Base-by-base conservation (phyloP, 164 flowering plant species). In the Tinospora cordifolia region DNA sequence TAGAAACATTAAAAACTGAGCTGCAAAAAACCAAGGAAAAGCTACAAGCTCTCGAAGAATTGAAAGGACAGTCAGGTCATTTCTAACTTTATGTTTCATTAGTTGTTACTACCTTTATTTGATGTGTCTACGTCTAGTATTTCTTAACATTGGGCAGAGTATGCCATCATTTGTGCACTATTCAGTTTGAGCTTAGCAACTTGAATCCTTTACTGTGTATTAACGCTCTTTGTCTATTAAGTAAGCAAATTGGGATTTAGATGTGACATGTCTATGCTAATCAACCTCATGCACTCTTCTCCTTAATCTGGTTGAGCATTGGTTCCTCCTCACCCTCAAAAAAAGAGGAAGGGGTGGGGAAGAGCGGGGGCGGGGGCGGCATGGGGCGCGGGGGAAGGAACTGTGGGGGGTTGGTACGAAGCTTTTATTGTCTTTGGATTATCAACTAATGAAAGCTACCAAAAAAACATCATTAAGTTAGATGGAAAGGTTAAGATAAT, bases 11-110 rank as follows among this genome's bases (percentile, higher is more conserved):
- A 71, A 87, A 80, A 65, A 74, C 77, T 44, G 96, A 95, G 78
- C 78, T 95, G 75, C 93, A 88, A 79, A 89, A 87, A 84, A 82
- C 94, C 58, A 89, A 87, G 76, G 97, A 90, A 75, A 90, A 88
- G 73, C 74, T 95, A 66, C 88, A 87, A 76, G 96, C 97, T 75
- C 84, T 95, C 80, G 97, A 90, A 78, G 99, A 95, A 74, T 80
- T 95, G 73, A 90, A 87, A 70, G 86, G 87, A 72, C 93, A 94
- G 71, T 84, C 98, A 79, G 91, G 97, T 92, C n/a, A 30, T 49
- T 10, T 11, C 46, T 69, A 22, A 36, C 30, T 54, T 54, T n/a
- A 44, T 54, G 7, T 24, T 0, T 8, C 34, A 25, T 60, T 60
- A 12, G 63, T 60, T 60, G 11, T 19, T 36, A 0, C 11, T 25